A percentile compares a stretch with the other conserved stretches of the same genome.
These are phyloP conservation scores for Macrocybe sp. DNA, from an alignment of 1,284 basidiomycete genomes.

Conservation along the genomic window DNA sequence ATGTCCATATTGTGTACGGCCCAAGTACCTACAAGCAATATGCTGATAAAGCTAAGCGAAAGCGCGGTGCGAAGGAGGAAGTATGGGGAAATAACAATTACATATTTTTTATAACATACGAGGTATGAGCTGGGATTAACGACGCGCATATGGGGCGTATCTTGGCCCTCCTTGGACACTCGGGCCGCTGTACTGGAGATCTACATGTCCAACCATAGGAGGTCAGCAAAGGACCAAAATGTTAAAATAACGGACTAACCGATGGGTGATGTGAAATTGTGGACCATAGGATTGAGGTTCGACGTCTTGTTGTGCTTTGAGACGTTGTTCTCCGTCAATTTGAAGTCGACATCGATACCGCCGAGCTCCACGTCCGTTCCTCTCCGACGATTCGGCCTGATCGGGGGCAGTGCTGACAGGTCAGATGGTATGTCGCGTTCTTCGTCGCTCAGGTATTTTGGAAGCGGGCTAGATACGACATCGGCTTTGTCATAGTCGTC, in stretches of 20 bases:
- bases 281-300: slow-evolving; percentile 17
- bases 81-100: too few species aligned
- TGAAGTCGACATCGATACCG: slow-evolving; percentile 25
- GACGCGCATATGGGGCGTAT: too few species aligned
- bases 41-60: too few species aligned
- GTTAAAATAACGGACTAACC: slow-evolving; percentile 9
- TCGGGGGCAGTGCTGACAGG: slow-evolving; percentile 19
- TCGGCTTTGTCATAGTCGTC: slow-evolving; percentile 5
- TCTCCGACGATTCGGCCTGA: slow-evolving; percentile 40
- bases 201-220: too few species aligned
- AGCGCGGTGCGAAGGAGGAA: too few species aligned
- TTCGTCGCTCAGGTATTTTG: slow-evolving; percentile 20
- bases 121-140: too few species aligned
- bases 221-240: too few species aligned
- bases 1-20: too few species aligned
- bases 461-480: background rate
- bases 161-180: too few species aligned
- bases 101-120: too few species aligned
- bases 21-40: too few species aligned
- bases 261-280: slow-evolving; percentile 21
- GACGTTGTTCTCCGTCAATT: slow-evolving; percentile 30
- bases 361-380: slow-evolving; percentile 36
- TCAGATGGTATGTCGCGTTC: slow-evolving; percentile 11
- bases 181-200: too few species aligned
- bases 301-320: slow-evolving; percentile 25